Evolutionary conservation across 768 basidiomycete species (phyloP).

Genomic region (Xanthoconium purpureum): DNA sequence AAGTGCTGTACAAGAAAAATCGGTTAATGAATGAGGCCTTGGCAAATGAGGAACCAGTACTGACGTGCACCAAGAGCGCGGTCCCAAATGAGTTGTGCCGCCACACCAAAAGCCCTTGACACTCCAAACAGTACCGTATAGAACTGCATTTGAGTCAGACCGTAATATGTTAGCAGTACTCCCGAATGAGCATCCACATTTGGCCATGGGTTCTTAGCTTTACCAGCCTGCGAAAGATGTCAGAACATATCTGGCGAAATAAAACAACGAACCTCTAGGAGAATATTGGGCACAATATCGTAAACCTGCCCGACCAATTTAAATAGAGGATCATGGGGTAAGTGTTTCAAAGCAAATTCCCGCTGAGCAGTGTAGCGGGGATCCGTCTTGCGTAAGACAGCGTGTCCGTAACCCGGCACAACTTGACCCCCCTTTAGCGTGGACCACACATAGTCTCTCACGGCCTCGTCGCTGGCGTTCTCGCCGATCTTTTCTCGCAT

Average conservation of each 20-base stretch:
- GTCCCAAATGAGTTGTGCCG: slow-evolving; percentile 90
- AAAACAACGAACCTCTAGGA: slow-evolving; percentile 59
- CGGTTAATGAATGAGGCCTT: background rate
- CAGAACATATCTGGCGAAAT: background rate
- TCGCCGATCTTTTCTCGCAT: slow-evolving; percentile 91
- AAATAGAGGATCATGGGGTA: slow-evolving; percentile 87
- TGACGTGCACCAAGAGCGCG: slow-evolving; percentile 87
- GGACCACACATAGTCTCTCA: slow-evolving; percentile 92
- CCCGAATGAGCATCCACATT: slow-evolving; percentile 98
- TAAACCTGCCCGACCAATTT: slow-evolving; percentile 91
- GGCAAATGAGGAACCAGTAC: slow-evolving; percentile 28
- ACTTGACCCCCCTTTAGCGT: slow-evolving; percentile 93
- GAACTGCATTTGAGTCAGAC: slow-evolving; percentile 87
- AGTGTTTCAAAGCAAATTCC: slow-evolving; percentile 82
- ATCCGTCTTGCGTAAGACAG: slow-evolving; percentile 86
- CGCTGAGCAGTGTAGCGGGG: slow-evolving; percentile 89
- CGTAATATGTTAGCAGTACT: slow-evolving; percentile 82
- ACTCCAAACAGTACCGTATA: slow-evolving; percentile 98
- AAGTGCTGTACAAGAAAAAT: slow-evolving; percentile 51
- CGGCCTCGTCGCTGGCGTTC: slow-evolving; percentile 78
- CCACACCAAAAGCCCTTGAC: slow-evolving; percentile 89
- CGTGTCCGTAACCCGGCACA: slow-evolving; percentile 89
- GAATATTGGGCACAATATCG: slow-evolving; percentile 83
- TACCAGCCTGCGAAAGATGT: slow-evolving; percentile 60
- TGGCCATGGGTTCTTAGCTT: slow-evolving; percentile 93